Evolutionary conservation across 306 rosid species (phyloP).

Genomic region (Sesbania bispinosa): DNA sequence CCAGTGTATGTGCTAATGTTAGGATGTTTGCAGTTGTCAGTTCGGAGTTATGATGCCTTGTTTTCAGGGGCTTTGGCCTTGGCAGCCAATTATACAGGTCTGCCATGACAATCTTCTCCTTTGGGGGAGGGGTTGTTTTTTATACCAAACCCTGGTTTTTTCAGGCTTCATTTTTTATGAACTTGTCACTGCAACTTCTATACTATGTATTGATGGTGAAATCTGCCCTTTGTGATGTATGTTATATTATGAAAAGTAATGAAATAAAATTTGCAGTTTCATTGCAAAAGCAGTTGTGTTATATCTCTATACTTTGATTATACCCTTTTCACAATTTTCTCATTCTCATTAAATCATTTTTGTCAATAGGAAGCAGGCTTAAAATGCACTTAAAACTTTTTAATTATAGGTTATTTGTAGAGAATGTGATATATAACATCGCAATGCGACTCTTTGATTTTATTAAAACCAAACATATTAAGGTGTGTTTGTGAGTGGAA

Average conservation of each 20-base stretch:
- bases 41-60: constrained; percentile 57
- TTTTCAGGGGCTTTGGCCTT: constrained; percentile 65
- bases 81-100: constrained; percentile 68
- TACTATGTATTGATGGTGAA: constrained; percentile 26
- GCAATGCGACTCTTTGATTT: neutral
- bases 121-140: constrained; percentile 47
- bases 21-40: constrained; percentile 46
- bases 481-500: too few species aligned
- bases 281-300: constrained; percentile 3
- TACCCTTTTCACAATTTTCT: neutral
- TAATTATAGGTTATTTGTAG: neutral
- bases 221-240: constrained; percentile 50
- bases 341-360: neutral
- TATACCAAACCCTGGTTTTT: constrained; percentile 62
- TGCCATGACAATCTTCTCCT: constrained; percentile 63
- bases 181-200: constrained; percentile 44
- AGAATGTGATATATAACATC: too few species aligned
- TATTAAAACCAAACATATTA: too few species aligned
- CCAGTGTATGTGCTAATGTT: constrained; percentile 10
- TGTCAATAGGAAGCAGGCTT: neutral
- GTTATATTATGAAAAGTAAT: constrained; percentile 30
- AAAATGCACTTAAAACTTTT: neutral
- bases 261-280: constrained; percentile 37
- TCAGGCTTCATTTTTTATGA: constrained; percentile 53
- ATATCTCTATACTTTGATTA: neutral